Base-by-base conservation (phyloP, 2,329 filamentous ascomycete genomes). In the Calonectria crousiana region DNA sequence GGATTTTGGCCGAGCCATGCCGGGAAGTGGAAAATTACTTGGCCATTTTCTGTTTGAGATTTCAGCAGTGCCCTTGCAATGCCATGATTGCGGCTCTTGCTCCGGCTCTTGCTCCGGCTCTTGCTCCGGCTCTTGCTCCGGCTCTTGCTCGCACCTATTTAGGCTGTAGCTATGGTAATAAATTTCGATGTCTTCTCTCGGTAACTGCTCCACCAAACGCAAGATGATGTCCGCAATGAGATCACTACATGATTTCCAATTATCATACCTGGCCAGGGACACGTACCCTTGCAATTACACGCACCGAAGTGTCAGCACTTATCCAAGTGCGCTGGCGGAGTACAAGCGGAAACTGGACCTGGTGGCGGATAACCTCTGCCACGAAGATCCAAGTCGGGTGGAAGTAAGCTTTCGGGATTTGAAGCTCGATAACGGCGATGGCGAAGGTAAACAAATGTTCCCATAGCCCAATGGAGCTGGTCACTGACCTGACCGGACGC, bases 241-340 rank as follows among this genome's bases (percentile, higher is more conserved):
- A 32, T 28, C 67, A 38, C 69, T 60, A 6, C 11, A 4, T 13
- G 49, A 38, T 18, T 71, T 71, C 26, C 32, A 66, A 26, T 36
- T n/a, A 11, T 71, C 69, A 4, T 71, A 71, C 26, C 18, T 32
- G 13, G 28, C 53, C 16, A 62, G 60, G n/a, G 49, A 71, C 18
- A 34, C 58, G 13, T 71, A 71, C 36, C 69, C 69, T 10, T 36
- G 58, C 20, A 71, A 71, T 23, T 71, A 38, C 38, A 71, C 69
- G 10, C 69, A 58, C 47, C n/a, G 49, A 28, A 71, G 60, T 26
- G 60, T 66, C 18, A 71, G 60, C 60, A 71, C 69, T 20, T 71
- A 71, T 58, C 69, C 58, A 1, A 71, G 69, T 67, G 69, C 60
- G 44, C 49, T 71, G 30, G 51, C 49, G 23, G 69, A 71, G 28